Base-by-base conservation (phyloP, 257 asterid species). In the Solanum paucissectum region DNA sequence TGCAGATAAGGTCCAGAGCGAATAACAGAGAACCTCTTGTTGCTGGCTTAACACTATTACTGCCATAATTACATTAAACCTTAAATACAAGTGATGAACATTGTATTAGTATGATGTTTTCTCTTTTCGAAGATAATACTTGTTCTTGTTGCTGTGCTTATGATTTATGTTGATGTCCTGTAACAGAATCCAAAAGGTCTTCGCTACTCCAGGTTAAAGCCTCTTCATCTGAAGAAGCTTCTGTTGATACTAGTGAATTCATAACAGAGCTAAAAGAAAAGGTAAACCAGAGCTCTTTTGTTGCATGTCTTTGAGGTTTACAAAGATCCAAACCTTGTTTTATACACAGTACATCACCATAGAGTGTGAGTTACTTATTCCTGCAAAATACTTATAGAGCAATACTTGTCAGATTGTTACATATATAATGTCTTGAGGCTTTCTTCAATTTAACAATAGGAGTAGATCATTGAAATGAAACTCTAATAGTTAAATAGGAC, bases 201-300 rank as follows among this genome's bases (percentile, higher is more conserved):
- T 89, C 92, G 81, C 91, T 89, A 84, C 87, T 90, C 86, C 90
- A 86, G 58, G 93, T 90, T 87, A 97, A 92, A 89, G 98, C 99
- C 83, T 83, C 96, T 60, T 95, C 98, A 34, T 95, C 99, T 23
- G 98, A 95, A 5, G 98, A 96, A 91, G 37, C 96, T 40, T 21
- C 87, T 18, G 64, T 92, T 5, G 98, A 97, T 90, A 42, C 95
- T 88, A 90, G 85, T 85, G 98, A 95, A 87, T 85, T 95, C 75
- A 29, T 97, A 83, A 66, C 91, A 2, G 99, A 97, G 91, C 93
- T 97, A 32, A 95, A 95, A 88, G 92, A 93, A 90, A 97, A 95
- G 98, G 99, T 95, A 88, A 40, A 82, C 68, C 34, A 1, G 77
- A 32, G 18, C 69, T 81, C 29, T 29, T 52, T 81, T 27, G 42